Evolutionary conservation across 768 basidiomycete species (phyloP), one percentile per base, ranked within the genome.

Genomic region (Pseudohyphozyma bogoriensis): DNA sequence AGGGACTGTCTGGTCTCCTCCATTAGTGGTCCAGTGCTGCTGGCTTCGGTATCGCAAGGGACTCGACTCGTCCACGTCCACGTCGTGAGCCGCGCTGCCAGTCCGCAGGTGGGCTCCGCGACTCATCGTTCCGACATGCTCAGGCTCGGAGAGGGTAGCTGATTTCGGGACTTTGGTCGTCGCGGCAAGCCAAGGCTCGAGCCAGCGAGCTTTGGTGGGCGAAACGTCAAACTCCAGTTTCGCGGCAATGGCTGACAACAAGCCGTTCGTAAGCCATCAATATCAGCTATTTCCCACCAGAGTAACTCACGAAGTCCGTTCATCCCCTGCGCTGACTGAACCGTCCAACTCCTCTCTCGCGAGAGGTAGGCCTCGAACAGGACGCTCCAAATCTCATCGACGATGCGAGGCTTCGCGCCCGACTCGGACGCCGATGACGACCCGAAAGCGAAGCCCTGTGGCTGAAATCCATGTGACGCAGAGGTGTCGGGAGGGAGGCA

Each of bases 151-250:
- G n/a, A n/a, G n/a, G n/a, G n/a, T n/a, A n/a, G n/a, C n/a, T n/a
- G n/a, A n/a, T n/a, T n/a, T n/a, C n/a, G n/a, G n/a, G n/a, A n/a
- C n/a, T n/a, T n/a, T n/a, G n/a, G 47, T 31, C 29, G 47, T 31
- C 29, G 47, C 29, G 47, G 28, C 5, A 6, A 31, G 28, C 47
- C 47, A 49, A 29, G 28, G 7, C 13, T 13, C 10, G 67, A 83
- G 86, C 89, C 89, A 92, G 32, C 81, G 79, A 22, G 89, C 89
- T 62, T 82, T 80, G 37, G 77, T 76, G 49, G 80, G 61, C 74
- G 92, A 89, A 49, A 92, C 80, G 73, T 92, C 89, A 71, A 92
- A 90, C 73, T 92, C 89, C 32, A 93, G 79, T 32, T 80, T 83
- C 7, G 87, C 90, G 46, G 81, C 78, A 58, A 92, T 83, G 0